A percentile compares a stretch with the other conserved stretches of the same genome.
These are phyloP conservation scores for Acephala macrosclerotiorum DNA, from an alignment of 2,329 filamentous ascomycete genomes.

Conservation along the genomic window DNA sequence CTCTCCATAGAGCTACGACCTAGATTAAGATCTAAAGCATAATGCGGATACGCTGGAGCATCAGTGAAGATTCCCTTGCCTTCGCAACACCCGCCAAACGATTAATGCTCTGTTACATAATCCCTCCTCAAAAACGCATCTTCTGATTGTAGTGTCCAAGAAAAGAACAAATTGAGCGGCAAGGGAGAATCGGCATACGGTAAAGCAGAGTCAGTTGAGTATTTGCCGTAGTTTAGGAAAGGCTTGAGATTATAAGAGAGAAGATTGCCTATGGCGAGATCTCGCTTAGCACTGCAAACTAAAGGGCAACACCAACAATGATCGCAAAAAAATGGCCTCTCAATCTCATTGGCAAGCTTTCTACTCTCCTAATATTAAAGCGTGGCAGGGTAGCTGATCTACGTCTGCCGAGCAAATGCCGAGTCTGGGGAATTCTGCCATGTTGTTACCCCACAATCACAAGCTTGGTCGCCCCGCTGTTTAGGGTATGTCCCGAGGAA, in stretches of 20 bases:
- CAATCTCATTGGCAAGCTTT: too few relatives aligned
- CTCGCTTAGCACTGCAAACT: too few relatives aligned
- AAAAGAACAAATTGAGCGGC: conserved; percentile 42
- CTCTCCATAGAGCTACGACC: conserved; percentile 42
- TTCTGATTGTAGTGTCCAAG: conserved; percentile 36
- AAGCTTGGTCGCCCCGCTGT: neutral
- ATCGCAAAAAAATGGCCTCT: too few relatives aligned
- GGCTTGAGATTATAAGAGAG: conserved; percentile 44
- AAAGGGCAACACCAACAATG: too few relatives aligned
- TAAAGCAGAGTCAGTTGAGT: conserved; percentile 43
- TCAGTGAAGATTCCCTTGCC: conserved; percentile 40
- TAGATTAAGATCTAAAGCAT: conserved; percentile 31
- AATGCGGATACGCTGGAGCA: conserved; percentile 15
- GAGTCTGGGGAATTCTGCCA: neutral
- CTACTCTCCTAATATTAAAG: too few relatives aligned
- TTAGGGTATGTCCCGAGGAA: neutral
- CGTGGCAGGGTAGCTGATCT: neutral
- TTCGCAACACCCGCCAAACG: conserved; percentile 41
- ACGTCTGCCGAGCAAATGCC: neutral
- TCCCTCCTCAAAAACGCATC: conserved; percentile 42
- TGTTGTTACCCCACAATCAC: neutral
- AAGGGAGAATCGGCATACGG: conserved; percentile 40
- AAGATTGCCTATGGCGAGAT: conserved; percentile 22
- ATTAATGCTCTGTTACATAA: conserved; percentile 36
- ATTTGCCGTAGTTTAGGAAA: conserved; percentile 41